A percentile compares a stretch with the other conserved stretches of the same genome.
Conservation (phyloP, 1,284 basidiomycete species). For the Austroboletus sp. region DNA sequence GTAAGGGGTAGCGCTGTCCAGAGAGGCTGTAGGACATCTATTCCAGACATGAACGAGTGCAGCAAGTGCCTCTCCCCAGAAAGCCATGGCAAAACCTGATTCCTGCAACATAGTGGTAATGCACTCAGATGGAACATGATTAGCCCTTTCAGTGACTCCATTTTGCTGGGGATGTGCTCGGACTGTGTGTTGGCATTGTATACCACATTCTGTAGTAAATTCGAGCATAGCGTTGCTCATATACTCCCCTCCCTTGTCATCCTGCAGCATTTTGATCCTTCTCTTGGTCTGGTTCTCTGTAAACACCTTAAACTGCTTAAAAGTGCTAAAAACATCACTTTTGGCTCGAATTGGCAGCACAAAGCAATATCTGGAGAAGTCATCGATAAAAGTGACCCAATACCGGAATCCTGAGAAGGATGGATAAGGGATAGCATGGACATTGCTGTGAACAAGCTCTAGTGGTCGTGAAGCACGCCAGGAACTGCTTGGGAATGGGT, state of each 20-base stretch:
- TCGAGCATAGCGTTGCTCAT: neutral
- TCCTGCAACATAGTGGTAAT: neutral
- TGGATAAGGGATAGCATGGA: neutral
- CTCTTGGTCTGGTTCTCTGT: neutral
- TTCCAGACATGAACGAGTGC: neutral
- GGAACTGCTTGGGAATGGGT: neutral
- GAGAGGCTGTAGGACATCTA: neutral
- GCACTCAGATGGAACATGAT: neutral
- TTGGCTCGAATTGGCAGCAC: neutral
- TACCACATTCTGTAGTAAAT: neutral
- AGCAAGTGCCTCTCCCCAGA: neutral
- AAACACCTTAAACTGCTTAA: neutral
- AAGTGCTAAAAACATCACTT: neutral
- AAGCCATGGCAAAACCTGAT: neutral
- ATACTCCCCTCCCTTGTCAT: neutral
- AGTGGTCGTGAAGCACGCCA: neutral
- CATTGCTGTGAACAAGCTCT: neutral
- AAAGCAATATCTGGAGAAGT: conserved; percentile 1
- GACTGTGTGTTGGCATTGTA: neutral
- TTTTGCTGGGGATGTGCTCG: neutral
- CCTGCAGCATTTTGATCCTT: neutral
- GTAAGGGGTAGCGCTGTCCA: conserved; percentile 11
- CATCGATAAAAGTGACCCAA: neutral
- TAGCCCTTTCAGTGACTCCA: neutral
- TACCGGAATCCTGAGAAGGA: neutral